These are phyloP conservation scores for Blastomyces parvus DNA, from an alignment of 2,329 filamentous ascomycete genomes.

Conservation along the genomic window DNA sequence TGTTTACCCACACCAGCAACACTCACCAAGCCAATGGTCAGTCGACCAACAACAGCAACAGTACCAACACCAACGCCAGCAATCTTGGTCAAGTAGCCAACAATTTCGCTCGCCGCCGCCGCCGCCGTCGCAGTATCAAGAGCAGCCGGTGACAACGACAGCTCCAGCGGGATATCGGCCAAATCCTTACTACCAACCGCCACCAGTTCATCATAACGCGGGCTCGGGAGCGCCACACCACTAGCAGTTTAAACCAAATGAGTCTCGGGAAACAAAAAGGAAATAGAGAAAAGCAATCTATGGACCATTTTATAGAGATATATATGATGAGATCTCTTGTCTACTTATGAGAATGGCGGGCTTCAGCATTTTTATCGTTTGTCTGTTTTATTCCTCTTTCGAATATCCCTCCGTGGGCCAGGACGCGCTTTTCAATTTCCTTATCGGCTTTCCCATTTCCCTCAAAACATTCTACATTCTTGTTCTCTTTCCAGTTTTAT, in stretches of 20 bases:
- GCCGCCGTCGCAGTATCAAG: constrained; percentile 10
- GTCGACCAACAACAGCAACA: background rate
- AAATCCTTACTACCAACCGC: constrained; percentile 10
- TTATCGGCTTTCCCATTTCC: background rate
- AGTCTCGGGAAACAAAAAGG: background rate
- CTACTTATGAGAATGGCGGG: background rate
- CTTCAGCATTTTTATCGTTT: background rate
- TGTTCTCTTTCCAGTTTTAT: no score
- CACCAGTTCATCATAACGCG: background rate
- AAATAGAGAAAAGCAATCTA: background rate
- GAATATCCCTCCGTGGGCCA: background rate
- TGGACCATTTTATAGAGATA: background rate
- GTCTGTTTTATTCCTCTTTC: background rate
- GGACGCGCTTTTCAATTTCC: background rate
- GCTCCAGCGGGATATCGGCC: constrained; percentile 2
- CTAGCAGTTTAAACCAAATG: background rate
- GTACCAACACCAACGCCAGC: constrained; percentile 3
- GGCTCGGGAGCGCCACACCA: background rate
- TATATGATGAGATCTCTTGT: background rate
- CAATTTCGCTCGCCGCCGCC: constrained; percentile 11
- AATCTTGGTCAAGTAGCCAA: constrained; percentile 8
- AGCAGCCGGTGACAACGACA: constrained; percentile 8
- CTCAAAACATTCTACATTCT: no score
- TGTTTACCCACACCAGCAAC: constrained; percentile 13
- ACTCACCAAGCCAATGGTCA: background rate